phyloP scores from a whole-genome alignment of 768 basidiomycete genomes.

The Macrocybe gigantea region DNA sequence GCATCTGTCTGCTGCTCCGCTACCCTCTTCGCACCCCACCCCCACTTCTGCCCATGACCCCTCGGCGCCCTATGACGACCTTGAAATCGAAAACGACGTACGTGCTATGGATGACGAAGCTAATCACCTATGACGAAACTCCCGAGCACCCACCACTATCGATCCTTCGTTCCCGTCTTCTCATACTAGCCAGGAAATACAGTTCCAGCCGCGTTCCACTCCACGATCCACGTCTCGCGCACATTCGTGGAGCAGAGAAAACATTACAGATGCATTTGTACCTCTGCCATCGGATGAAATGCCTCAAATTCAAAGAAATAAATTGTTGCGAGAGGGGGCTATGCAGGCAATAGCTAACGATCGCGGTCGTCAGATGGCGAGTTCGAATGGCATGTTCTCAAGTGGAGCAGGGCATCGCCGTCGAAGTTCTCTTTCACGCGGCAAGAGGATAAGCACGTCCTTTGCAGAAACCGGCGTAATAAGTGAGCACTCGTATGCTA shows the following conservation, averaged over 20 bases:
- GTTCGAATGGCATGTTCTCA: conserved; percentile 9
- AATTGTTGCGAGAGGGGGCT: conserved; percentile 48
- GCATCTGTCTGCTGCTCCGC: conserved; percentile 41
- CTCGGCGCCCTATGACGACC: conserved; percentile 38
- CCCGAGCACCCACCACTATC: conserved; percentile 41
- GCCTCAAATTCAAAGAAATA: conserved; percentile 63
- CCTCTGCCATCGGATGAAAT: conserved; percentile 56
- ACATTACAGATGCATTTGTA: conserved; percentile 34
- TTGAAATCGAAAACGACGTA: conserved; percentile 60
- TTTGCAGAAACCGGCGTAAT: conserved; percentile 68
- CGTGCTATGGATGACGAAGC: conserved; percentile 69
- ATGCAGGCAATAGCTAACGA: conserved; percentile 36
- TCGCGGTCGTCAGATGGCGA: conserved; percentile 11
- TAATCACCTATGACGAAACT: conserved; percentile 54
- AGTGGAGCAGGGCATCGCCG: conserved; percentile 37
- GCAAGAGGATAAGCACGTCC: conserved; percentile 68
- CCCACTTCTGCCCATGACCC: conserved; percentile 11
- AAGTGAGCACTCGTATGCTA: conserved; percentile 40
- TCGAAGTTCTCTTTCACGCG: conserved; percentile 61
- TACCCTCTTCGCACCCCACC: conserved; percentile 11
- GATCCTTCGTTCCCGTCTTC: conserved; percentile 23
- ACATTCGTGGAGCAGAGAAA: background rate
- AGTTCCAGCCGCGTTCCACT: conserved; percentile 29
- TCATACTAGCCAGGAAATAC: conserved; percentile 16
- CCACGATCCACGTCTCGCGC: conserved; percentile 11